Conservation (phyloP, 148 eudicot genomes). For the Mesembryanthemum crystallinum region DNA sequence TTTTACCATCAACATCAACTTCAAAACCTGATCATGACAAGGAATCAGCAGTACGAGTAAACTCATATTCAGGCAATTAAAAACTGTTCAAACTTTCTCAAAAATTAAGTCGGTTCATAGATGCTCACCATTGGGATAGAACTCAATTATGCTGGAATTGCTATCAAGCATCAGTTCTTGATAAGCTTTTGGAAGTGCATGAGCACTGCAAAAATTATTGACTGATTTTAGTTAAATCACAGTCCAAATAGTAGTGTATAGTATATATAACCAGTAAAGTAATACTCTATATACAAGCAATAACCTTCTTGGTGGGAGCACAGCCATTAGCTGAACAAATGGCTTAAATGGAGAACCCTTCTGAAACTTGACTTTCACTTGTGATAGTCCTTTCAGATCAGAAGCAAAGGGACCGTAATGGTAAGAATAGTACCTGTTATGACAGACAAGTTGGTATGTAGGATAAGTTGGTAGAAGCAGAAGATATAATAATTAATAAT, state of each 20-base stretch:
- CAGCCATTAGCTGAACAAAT: constrained; percentile 63
- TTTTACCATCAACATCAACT: constrained; percentile 55
- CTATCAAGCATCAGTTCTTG: constrained; percentile 41
- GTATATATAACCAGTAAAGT: background rate
- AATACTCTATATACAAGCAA: too few species aligned
- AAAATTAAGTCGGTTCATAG: too few species aligned
- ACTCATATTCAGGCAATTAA: too few species aligned
- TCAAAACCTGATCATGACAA: constrained; percentile 40
- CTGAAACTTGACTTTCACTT: constrained; percentile 35
- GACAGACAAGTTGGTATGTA: background rate
- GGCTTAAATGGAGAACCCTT: constrained; percentile 52
- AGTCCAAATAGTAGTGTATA: too few species aligned
- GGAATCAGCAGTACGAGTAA: background rate
- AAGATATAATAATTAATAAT: too few species aligned
- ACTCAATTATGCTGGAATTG: constrained; percentile 36
- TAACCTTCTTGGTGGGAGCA: constrained; percentile 67
- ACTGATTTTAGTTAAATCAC: too few species aligned
- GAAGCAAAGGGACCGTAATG: constrained; percentile 64
- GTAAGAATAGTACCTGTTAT: constrained; percentile 48
- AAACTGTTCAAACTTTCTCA: too few species aligned
- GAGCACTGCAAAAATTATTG: constrained; percentile 35
- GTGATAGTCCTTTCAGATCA: constrained; percentile 45
- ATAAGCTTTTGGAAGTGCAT: constrained; percentile 50
- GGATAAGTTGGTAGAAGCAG: too few species aligned
- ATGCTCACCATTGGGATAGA: constrained; percentile 49